Evolutionary conservation across 2,329 filamentous ascomycete species (phyloP), one percentile per base, ranked within the genome.

Genomic region (Fusarium sp.): DNA sequence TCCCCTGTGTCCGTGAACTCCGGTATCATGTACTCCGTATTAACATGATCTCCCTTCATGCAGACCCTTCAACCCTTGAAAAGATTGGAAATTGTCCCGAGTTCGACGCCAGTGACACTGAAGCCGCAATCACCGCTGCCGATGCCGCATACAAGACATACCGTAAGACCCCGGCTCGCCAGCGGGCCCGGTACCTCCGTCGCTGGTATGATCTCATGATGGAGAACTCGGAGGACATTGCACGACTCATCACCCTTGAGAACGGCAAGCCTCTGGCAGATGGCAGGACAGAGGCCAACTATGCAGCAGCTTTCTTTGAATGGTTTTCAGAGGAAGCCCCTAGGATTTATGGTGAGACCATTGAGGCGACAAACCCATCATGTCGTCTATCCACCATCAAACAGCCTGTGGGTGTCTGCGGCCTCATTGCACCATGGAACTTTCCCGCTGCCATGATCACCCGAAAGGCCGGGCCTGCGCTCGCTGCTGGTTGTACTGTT

Each of bases 401-500:
- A 65, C 79, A 82, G 58, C 79, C 80, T 14, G 78, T 82, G 18
- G 80, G 80, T 20, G 80, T 81, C 13, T 81, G 80, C 53, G 80
- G 79, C 18, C 76, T 81, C 41, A 81, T 81, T 65, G 78, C 79
- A 16, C 80, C 80, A 24, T 80, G 89, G 90, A 91, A 92, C 81
- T 92, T 91, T 75, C 86, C 86, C 12, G 82, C 84, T 30, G 86
- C 85, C 28, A 88, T 88, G 87, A 84, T 88, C 55, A 83, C 83
- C 16, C 79, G 84, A 33, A 86, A 86, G 68, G 81, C 82, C 35
- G 83, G 82, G 8, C 82, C 89, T 14, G 89, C 88, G 22, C 84
- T 94, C 44, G 92, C 92, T 38, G 91, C 91, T 33, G 92, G 92
- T 39, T 93, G 92, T 81, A 93, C 91, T 7, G 89, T 93, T 87